These are phyloP conservation scores for Teratosphaeriaceae sp. DNA, from an alignment of 2,329 filamentous ascomycete species.

Conservation along the genomic window DNA sequence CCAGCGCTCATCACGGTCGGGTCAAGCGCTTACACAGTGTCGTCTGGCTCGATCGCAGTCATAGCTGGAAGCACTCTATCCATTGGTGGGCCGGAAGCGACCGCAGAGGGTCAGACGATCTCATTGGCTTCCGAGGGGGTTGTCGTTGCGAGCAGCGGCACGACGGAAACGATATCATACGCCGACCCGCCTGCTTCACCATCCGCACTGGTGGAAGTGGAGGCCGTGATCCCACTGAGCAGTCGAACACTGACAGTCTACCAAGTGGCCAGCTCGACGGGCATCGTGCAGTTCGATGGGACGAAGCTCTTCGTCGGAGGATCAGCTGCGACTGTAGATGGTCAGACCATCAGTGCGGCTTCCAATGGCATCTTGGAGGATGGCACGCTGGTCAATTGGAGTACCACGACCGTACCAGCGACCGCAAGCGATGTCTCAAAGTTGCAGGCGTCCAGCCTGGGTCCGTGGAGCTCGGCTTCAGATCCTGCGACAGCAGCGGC, in stretches of 20 bases:
- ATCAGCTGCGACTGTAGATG: not conserved
- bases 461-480: not conserved
- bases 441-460: not conserved
- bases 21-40: not conserved
- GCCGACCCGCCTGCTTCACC: not conserved
- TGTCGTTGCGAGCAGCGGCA: not conserved
- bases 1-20: not conserved
- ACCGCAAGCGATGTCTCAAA: not conserved
- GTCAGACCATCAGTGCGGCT: not conserved
- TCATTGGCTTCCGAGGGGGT: not conserved
- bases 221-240: not conserved
- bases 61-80: slow-evolving; percentile 1
- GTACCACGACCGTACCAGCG: not conserved
- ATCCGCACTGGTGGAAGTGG: not conserved
- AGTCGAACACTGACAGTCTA: not conserved
- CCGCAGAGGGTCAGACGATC: not conserved
- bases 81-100: not conserved
- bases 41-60: not conserved
- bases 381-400: not conserved
- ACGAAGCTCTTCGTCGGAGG: not conserved
- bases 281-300: not conserved
- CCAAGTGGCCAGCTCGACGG: not conserved
- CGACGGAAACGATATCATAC: not conserved
- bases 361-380: not conserved
- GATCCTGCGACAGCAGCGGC: not conserved